Percentiles rank a stretch among this genome's conserved stretches.
These are phyloP conservation scores for Scutellaria minor DNA, from an alignment of 257 asterid species.

Conservation along the genomic window DNA sequence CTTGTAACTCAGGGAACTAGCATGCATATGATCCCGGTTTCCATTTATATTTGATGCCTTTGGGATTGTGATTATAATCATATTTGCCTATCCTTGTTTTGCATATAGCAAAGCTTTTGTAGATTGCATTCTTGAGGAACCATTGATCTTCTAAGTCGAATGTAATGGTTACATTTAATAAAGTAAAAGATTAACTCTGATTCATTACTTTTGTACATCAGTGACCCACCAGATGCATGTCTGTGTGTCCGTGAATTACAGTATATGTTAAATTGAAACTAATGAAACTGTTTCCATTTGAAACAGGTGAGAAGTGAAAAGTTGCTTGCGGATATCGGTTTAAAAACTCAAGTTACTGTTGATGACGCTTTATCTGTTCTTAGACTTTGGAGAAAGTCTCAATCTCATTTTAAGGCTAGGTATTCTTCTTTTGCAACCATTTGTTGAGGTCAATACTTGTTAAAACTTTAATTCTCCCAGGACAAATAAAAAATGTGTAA, in stretches of 20 bases:
- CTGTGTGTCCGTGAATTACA: conserved; percentile 13
- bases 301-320: conserved; percentile 73
- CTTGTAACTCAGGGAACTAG: too few species aligned
- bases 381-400: conserved; percentile 60
- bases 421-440: conserved; percentile 32
- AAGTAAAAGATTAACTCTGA: not conserved
- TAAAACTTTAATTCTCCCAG: conserved; percentile 4
- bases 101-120: conserved; percentile 8
- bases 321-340: conserved; percentile 62
- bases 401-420: conserved; percentile 68
- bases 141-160: conserved; percentile 4
- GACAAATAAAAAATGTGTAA: conserved; percentile 5
- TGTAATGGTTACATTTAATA: conserved; percentile 8
- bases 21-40: not conserved
- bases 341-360: conserved; percentile 61
- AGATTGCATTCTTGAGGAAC: conserved; percentile 17
- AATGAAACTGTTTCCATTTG: conserved; percentile 36
- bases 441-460: conserved; percentile 17
- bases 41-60: not conserved
- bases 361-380: conserved; percentile 69
- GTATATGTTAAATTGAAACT: conserved; percentile 33
- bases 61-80: conserved; percentile 1
- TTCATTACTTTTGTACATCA: conserved; percentile 1
- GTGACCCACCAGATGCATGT: conserved; percentile 16
- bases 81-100: conserved; percentile 19